phyloP scores from a whole-genome alignment of 2,329 filamentous ascomycete species.

The Claviceps cyperi region DNA sequence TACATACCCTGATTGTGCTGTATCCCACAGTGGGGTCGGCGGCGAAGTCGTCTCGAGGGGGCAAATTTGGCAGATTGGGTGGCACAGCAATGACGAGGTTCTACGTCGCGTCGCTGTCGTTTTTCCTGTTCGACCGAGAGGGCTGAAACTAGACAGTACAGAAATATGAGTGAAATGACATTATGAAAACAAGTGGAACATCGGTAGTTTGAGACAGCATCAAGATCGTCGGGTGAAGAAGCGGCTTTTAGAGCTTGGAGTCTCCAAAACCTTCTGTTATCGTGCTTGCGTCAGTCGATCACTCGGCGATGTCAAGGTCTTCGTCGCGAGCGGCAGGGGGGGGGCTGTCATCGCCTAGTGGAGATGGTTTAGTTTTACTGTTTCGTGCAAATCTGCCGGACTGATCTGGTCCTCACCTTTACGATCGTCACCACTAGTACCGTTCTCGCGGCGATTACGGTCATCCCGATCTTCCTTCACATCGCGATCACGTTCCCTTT shows the following conservation, averaged over 20 bases:
- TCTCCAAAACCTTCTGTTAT: constrained; percentile 1
- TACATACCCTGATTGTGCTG: constrained; percentile 1
- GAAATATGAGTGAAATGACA: constrained; percentile 7
- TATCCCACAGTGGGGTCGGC: constrained; percentile 1
- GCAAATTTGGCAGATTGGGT: neutral
- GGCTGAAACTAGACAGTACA: constrained; percentile 9
- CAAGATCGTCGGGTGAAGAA: constrained; percentile 9
- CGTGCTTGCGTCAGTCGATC: constrained; percentile 10
- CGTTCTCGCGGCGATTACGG: constrained; percentile 61
- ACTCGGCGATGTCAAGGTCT: constrained; percentile 90
- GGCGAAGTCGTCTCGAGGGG: constrained; percentile 1
- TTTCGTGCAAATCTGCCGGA: neutral
- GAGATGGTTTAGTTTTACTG: neutral
- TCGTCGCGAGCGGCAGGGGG: constrained; percentile 66
- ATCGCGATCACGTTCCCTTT: constrained; percentile 39
- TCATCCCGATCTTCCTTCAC: constrained; percentile 55
- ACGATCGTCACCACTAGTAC: constrained; percentile 72
- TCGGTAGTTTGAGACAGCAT: neutral
- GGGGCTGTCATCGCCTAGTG: constrained; percentile 45
- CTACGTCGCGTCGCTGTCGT: constrained; percentile 11
- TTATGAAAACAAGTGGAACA: neutral
- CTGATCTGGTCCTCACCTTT: constrained; percentile 50
- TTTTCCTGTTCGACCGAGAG: constrained; percentile 9
- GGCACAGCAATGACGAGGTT: constrained; percentile 4
- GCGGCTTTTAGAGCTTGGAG: constrained; percentile 1